A percentile compares a stretch with the other conserved stretches of the same genome.
phyloP scores from a whole-genome alignment of 139 green algal species.

The Micractinium conductrix region DNA sequence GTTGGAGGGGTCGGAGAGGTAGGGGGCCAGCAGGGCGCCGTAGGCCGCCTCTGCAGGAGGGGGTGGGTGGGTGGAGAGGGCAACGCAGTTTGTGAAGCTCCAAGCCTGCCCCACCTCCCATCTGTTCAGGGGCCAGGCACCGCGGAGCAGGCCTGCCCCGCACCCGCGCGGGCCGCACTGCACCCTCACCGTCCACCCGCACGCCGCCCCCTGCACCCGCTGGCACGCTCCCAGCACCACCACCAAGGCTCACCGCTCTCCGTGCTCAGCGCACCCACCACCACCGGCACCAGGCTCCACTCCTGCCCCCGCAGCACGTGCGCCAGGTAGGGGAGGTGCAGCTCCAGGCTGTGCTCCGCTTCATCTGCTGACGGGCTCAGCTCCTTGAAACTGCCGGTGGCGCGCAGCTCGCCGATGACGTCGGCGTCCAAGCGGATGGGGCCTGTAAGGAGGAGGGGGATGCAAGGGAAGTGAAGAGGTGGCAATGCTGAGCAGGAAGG shows the following conservation, averaged over 20 bases:
- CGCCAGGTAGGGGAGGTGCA: conserved; percentile 93
- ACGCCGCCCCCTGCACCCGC: conserved; percentile 51
- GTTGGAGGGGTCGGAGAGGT: conserved; percentile 85
- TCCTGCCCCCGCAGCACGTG: conserved; percentile 52
- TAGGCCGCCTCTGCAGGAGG: conserved; percentile 74
- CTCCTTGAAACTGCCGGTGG: conserved; percentile 54
- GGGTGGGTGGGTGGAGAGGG: not conserved
- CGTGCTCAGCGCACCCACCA: conserved; percentile 85
- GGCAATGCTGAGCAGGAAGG: not conserved
- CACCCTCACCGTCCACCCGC: too few relatives aligned
- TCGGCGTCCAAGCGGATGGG: conserved; percentile 72
- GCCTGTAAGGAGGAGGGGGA: not conserved
- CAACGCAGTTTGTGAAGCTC: not conserved
- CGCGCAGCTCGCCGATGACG: conserved; percentile 77
- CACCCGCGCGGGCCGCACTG: not conserved
- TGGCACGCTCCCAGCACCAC: conserved; percentile 94
- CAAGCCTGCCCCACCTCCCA: not conserved
- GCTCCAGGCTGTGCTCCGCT: conserved; percentile 95
- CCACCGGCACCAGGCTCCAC: conserved; percentile 93
- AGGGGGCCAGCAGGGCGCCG: conserved; percentile 79
- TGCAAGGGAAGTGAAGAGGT: not conserved
- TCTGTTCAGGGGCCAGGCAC: not conserved
- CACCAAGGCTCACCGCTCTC: conserved; percentile 76
- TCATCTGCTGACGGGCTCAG: conserved; percentile 87
- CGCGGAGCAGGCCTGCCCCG: too few relatives aligned